Conservation (phyloP, 2,329 filamentous ascomycete species). For the Talaromyces piceae region DNA sequence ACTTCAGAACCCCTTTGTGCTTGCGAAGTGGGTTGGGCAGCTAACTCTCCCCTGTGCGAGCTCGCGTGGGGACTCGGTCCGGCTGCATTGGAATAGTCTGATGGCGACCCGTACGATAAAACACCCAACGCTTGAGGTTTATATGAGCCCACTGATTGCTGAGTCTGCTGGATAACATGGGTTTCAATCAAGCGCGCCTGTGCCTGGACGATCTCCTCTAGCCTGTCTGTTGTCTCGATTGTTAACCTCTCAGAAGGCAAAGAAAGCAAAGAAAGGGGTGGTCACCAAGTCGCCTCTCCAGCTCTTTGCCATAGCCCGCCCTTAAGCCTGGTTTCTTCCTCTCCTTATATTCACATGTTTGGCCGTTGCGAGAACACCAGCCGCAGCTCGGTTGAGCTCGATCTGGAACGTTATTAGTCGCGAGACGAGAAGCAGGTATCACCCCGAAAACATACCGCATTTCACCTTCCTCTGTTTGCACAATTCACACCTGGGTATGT, state of each 20-base stretch:
- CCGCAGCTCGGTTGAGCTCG: constrained; percentile 56
- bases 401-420: constrained; percentile 24
- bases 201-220: constrained; percentile 58
- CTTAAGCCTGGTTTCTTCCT: constrained; percentile 61
- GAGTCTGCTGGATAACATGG: constrained; percentile 38
- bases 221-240: constrained; percentile 42
- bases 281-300: constrained; percentile 58
- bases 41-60: constrained; percentile 56
- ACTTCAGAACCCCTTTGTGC: constrained; percentile 41
- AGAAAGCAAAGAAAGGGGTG: not conserved
- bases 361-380: constrained; percentile 62
- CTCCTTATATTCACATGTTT: constrained; percentile 61
- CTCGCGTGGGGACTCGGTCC: constrained; percentile 51
- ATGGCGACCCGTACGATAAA: constrained; percentile 40
- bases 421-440: not conserved
- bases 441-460: constrained; percentile 29
- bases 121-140: constrained; percentile 17
- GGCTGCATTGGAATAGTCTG: constrained; percentile 44
- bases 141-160: constrained; percentile 23
- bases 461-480: constrained; percentile 41
- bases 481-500: constrained; percentile 32
- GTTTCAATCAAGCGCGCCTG: constrained; percentile 61
- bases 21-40: constrained; percentile 42
- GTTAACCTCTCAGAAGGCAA: not conserved
- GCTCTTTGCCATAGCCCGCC: constrained; percentile 62